Evolutionary conservation across 129 eudicot genomes (phyloP).

Genomic region (Rutidosis leptorrhynchoides): DNA sequence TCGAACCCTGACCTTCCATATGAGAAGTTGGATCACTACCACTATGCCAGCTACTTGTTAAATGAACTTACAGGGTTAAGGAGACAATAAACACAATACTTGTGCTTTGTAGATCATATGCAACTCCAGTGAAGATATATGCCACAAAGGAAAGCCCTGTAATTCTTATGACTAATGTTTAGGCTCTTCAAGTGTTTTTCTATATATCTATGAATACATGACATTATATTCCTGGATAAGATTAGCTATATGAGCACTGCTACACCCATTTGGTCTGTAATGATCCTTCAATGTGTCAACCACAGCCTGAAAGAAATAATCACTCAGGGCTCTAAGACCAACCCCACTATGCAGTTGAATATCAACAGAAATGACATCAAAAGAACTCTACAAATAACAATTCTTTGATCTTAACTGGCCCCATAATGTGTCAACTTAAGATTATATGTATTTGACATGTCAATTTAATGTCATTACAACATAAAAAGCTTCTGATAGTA

Average conservation of each 20-base stretch:
- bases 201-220: background rate
- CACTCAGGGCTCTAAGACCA: slow-evolving; percentile 12
- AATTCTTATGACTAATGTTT: background rate
- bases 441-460: background rate
- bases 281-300: slow-evolving; percentile 50
- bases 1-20: too few relatives aligned
- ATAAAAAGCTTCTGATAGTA: too few relatives aligned
- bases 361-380: background rate
- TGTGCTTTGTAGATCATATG: background rate
- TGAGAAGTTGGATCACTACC: too few relatives aligned
- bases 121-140: background rate
- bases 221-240: slow-evolving; percentile 4
- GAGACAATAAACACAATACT: background rate
- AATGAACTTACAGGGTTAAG: background rate
- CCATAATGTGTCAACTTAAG: slow-evolving; percentile 64
- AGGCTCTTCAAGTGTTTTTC: background rate
- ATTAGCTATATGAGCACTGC: slow-evolving; percentile 59
- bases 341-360: background rate
- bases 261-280: slow-evolving; percentile 71
- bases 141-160: background rate
- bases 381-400: background rate
- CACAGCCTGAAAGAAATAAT: slow-evolving; percentile 59
- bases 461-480: too few relatives aligned
- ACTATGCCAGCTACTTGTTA: too few relatives aligned
- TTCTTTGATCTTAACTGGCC: slow-evolving; percentile 21